A percentile compares a stretch with the other conserved stretches of the same genome.
phyloP scores from a whole-genome alignment of 768 basidiomycete species.

The Tylopilus cervinicoccineus region DNA sequence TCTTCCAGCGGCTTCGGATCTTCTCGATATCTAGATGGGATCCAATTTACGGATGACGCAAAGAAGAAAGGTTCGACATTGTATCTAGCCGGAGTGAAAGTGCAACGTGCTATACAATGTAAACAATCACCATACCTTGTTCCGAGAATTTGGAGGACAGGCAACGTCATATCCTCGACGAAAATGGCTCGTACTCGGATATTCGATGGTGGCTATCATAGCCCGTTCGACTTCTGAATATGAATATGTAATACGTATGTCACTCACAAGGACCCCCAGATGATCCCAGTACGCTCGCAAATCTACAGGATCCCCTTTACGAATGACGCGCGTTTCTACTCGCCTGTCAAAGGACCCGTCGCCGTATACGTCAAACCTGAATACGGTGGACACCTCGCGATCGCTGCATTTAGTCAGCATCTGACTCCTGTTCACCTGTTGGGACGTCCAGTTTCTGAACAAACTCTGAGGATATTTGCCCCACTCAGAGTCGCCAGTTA shows the following conservation, averaged over 20 bases:
- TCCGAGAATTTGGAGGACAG: slow-evolving; percentile 39
- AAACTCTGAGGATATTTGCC: slow-evolving; percentile 45
- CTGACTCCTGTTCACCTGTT: slow-evolving; percentile 36
- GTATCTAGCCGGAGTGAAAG: slow-evolving; percentile 28
- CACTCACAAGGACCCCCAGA: slow-evolving; percentile 25
- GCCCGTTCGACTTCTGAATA: slow-evolving; percentile 1
- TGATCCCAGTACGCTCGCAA: slow-evolving; percentile 27
- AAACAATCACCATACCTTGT: slow-evolving; percentile 28
- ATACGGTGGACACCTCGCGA: slow-evolving; percentile 15
- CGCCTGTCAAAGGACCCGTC: slow-evolving; percentile 18
- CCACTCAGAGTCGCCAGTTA: slow-evolving; percentile 21
- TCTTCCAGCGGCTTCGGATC: slow-evolving; percentile 30
- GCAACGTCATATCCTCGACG: slow-evolving; percentile 33
- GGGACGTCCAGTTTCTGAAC: slow-evolving; percentile 51
- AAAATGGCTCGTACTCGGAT: slow-evolving; percentile 36
- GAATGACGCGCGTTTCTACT: slow-evolving; percentile 8
- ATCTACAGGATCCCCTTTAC: slow-evolving; percentile 9
- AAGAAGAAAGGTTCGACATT: slow-evolving; percentile 44
- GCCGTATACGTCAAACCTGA: slow-evolving; percentile 15
- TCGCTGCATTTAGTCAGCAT: slow-evolving; percentile 26
- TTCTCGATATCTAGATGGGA: slow-evolving; percentile 41
- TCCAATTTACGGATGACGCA: slow-evolving; percentile 39
- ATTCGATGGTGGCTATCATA: slow-evolving; percentile 21
- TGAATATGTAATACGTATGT: background rate
- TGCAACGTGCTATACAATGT: too few species aligned